Conservation (phyloP, 257 asterid genomes). For the Nicotiana undulata region DNA sequence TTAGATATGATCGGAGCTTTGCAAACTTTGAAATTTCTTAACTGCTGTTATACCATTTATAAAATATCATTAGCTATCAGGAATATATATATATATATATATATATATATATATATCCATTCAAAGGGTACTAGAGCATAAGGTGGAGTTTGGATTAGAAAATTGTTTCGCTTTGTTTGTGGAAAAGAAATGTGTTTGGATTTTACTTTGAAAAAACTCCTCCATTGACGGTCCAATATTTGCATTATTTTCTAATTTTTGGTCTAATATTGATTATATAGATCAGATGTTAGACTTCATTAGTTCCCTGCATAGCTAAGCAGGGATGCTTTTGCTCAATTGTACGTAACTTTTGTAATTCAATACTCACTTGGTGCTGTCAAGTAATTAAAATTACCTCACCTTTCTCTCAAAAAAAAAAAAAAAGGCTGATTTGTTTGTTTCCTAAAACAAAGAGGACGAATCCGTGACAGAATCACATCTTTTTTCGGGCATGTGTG, state of each 20-base stretch:
- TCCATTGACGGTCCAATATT: too few species aligned
- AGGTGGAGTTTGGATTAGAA: not conserved
- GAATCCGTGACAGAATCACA: not conserved
- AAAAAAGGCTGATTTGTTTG: not conserved
- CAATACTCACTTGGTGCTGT: not conserved
- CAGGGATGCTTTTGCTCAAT: not conserved
- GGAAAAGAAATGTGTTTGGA: not conserved
- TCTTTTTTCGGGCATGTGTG: slow-evolving; percentile 2
- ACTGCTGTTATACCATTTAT: too few species aligned
- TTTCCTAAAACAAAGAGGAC: not conserved
- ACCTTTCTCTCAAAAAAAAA: not conserved
- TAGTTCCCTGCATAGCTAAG: not conserved
- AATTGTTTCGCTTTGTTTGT: too few species aligned
- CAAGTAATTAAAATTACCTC: not conserved
- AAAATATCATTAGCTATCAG: too few species aligned
- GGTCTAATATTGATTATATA: not conserved
- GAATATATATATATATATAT: too few species aligned
- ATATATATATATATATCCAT: too few species aligned
- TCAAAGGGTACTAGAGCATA: not conserved
- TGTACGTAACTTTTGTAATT: not conserved
- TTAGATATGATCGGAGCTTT: too few species aligned
- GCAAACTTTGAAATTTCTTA: too few species aligned
- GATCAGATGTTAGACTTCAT: not conserved
- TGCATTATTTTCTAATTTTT: not conserved
- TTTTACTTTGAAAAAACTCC: too few species aligned